Percentiles rank a stretch among this genome's conserved stretches.
These are phyloP conservation scores for Tuber umbilicatum DNA, from an alignment of 495 filamentous ascomycete genomes.

Conservation along the genomic window DNA sequence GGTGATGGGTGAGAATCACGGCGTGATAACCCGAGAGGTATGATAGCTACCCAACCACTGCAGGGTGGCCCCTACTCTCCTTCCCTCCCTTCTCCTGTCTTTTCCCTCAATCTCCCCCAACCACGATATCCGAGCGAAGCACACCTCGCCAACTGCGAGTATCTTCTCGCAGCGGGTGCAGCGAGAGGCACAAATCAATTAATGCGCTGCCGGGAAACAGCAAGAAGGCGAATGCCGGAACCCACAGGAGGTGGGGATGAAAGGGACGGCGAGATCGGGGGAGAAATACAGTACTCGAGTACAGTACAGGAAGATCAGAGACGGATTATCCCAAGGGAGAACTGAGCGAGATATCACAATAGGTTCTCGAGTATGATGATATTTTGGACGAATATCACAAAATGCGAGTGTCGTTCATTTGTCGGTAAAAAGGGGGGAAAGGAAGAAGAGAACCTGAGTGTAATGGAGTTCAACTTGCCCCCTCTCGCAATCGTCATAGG, in stretches of 20 bases:
- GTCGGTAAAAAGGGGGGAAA: not conserved
- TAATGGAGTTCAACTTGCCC: not conserved
- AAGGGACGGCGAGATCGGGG: not conserved
- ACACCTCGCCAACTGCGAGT: not conserved
- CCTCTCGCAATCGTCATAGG: not conserved
- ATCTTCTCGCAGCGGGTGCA: not conserved
- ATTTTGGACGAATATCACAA: not conserved
- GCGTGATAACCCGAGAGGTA: not conserved
- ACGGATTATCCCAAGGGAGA: not conserved
- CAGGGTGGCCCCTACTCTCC: not conserved
- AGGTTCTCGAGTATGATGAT: not conserved
- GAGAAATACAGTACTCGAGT: not conserved
- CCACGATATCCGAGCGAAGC: not conserved
- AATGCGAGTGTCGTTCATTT: not conserved
- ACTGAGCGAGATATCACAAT: conserved; percentile 3
- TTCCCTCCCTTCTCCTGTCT: not conserved
- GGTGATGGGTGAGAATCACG: not conserved
- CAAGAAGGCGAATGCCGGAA: not conserved
- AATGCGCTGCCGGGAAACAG: not conserved
- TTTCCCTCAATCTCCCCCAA: not conserved
- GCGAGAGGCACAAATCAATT: conserved; percentile 1
- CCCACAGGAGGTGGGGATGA: not conserved
- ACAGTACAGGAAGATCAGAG: not conserved
- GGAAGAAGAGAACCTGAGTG: not conserved
- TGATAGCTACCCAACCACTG: not conserved